phyloP scores from a whole-genome alignment of 163 green algal genomes.

The Trebouxiophyceae sp. region DNA sequence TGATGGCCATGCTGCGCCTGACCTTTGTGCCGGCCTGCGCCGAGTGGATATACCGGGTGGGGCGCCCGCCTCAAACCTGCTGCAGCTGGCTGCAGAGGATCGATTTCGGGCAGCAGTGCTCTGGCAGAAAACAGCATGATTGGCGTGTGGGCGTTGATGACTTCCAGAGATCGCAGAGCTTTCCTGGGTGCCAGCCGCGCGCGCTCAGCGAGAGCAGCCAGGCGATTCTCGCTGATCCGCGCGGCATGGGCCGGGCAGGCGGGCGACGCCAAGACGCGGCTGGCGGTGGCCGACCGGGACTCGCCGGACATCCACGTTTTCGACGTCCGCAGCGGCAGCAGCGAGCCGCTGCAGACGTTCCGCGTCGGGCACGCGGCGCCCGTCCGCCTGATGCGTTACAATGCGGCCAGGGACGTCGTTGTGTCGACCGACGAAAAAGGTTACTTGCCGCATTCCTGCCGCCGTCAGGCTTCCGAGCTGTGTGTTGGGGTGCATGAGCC shows the following conservation, averaged over 20 bases:
- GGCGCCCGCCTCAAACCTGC: background rate
- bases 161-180: background rate
- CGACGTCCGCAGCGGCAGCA: conserved; percentile 56
- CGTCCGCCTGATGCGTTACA: conserved; percentile 77
- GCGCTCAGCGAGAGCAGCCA: background rate
- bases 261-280: conserved; percentile 53
- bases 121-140: no score
- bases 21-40: conserved; percentile 63
- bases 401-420: conserved; percentile 50
- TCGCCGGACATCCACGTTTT: conserved; percentile 65
- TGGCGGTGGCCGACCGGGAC: conserved; percentile 81
- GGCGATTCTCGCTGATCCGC: no score
- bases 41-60: conserved; percentile 76
- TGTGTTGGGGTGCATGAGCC: no score
- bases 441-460: no score
- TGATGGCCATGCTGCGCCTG: conserved; percentile 91
- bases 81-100: no score
- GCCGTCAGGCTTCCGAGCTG: no score
- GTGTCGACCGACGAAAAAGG: conserved; percentile 61
- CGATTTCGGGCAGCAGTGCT: no score
- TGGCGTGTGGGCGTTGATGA: no score
- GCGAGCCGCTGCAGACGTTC: conserved; percentile 36
- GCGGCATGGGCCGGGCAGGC: conserved; percentile 29
- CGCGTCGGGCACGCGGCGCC: conserved; percentile 49
- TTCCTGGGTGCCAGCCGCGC: no score